Base-by-base conservation (phyloP, 371 early-diverging fungal genomes). In the Rhizopus delemar region DNA sequence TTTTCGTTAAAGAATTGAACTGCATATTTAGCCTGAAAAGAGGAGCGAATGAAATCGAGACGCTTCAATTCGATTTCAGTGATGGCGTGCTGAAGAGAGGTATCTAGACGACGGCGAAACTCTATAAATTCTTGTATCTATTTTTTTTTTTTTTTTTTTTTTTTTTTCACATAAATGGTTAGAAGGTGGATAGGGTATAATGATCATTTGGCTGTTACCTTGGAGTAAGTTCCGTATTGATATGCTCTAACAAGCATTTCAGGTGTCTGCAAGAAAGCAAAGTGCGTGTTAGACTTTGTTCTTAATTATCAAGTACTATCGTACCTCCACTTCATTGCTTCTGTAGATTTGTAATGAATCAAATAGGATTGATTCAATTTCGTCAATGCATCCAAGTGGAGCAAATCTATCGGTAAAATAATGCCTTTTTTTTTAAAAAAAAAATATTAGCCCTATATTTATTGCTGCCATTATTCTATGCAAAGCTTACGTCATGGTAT, bases 221-320 rank as follows among this genome's bases (percentile, higher is more conserved):
- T 94, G 31, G 93, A 92, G 71, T 87, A 95, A 2, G 94, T 91
- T 2, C 84, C 88, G 62, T 86, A 88, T 57, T 91, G 85, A 71
- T 89, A 94, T 2, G 93, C 94, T 41, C 90, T 84, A 16, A 90
- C 84, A 34, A 94, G 70, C 89, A 93, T 92, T 59, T 90, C 92
- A 1, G 94, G 93, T 1, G 94, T 90, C 86, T 91, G 63, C 11
- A 0, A n/a, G 12, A 46, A 45, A 22, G 22, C 22, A 22, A 22
- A 22, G 22, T 16, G 39, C 29, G 29, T 28, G 22, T 33, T 22
- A 16, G 16, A 9, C n/a, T 48, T 38, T 49, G n/a, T 4, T 53
- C 45, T 8, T 45, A 12, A 15, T 7, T 45, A 53, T 33, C 16
- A 8, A 32, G 31, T 36, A 5, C 38, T 4, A 5, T 39, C 16